Evolutionary conservation across 148 eudicot species (phyloP).

Genomic region (Tetragonia tetragonoides): DNA sequence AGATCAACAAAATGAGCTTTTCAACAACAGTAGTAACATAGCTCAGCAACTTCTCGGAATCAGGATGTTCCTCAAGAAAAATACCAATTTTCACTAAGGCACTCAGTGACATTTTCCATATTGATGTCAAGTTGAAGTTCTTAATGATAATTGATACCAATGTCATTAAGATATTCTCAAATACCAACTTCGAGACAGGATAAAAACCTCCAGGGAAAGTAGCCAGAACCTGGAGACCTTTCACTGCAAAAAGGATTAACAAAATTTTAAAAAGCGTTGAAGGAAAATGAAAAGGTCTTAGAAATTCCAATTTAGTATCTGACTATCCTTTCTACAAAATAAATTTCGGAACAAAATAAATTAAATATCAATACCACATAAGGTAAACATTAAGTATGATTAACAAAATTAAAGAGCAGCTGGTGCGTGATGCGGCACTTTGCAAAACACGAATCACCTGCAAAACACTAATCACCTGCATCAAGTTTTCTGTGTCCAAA

Average conservation of each 20-base stretch:
- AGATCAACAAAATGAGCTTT: slow-evolving; percentile 49
- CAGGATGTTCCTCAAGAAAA: slow-evolving; percentile 47
- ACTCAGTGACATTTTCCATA: slow-evolving; percentile 61
- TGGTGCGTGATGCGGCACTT: background rate
- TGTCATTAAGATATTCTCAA: slow-evolving; percentile 55
- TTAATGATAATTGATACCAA: slow-evolving; percentile 44
- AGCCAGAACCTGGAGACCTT: slow-evolving; percentile 74
- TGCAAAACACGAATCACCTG: background rate
- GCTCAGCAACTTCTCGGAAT: slow-evolving; percentile 50
- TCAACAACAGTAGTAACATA: slow-evolving; percentile 66
- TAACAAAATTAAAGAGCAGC: background rate
- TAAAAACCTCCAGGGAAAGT: slow-evolving; percentile 71
- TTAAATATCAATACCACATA: background rate
- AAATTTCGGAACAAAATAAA: background rate
- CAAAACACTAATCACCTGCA: background rate
- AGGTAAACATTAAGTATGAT: background rate
- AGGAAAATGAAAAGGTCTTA: background rate
- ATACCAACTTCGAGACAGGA: slow-evolving; percentile 50
- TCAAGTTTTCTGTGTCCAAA: background rate
- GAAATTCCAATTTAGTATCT: background rate
- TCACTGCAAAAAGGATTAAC: slow-evolving; percentile 48
- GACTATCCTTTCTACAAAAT: background rate
- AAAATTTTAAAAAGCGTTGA: slow-evolving; percentile 3
- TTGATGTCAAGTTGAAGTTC: slow-evolving; percentile 33
- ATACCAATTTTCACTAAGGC: slow-evolving; percentile 60